Percentiles rank a stretch among this genome's conserved stretches.
phyloP scores from a whole-genome alignment of 805 yeast genomes.

The Alloascoidea hylecoeti region DNA sequence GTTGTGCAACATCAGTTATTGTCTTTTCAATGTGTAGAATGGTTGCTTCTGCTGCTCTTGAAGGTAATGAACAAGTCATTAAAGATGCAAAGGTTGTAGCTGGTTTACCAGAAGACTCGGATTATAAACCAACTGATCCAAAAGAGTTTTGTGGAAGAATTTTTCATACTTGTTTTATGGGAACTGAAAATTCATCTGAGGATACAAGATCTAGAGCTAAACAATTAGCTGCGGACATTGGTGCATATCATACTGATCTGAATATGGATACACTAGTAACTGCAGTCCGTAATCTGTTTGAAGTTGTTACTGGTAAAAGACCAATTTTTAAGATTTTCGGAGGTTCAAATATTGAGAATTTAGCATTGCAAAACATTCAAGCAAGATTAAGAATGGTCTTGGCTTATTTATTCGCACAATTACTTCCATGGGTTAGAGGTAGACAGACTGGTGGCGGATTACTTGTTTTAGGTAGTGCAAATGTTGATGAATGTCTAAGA shows the following conservation, averaged over 20 bases:
- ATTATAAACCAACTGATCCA: constrained; percentile 62
- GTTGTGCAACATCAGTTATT: constrained; percentile 93
- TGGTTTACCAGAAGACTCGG: constrained; percentile 24
- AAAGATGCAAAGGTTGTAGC: constrained; percentile 61
- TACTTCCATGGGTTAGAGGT: constrained; percentile 89
- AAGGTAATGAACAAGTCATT: constrained; percentile 67
- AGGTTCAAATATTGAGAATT: constrained; percentile 80
- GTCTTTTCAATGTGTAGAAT: constrained; percentile 89
- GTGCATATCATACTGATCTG: constrained; percentile 82
- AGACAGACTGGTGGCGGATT: constrained; percentile 58
- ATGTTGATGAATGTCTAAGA: constrained; percentile 91
- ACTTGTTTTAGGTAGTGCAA: constrained; percentile 88
- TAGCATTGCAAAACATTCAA: constrained; percentile 93
- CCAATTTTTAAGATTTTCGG: constrained; percentile 91
- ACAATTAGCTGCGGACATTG: constrained; percentile 58
- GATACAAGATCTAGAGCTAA: constrained; percentile 82
- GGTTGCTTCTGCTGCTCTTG: constrained; percentile 52
- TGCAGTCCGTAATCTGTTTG: constrained; percentile 64
- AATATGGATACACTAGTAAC: constrained; percentile 80
- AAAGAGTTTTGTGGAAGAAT: constrained; percentile 61
- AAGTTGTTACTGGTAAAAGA: constrained; percentile 77
- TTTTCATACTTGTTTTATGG: constrained; percentile 92
- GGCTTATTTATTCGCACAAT: constrained; percentile 84
- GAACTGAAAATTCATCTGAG: constrained; percentile 79
- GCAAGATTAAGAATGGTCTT: constrained; percentile 93